Evolutionary conservation across 331 rosid genomes (phyloP).

Genomic region (Acacia concinna): DNA sequence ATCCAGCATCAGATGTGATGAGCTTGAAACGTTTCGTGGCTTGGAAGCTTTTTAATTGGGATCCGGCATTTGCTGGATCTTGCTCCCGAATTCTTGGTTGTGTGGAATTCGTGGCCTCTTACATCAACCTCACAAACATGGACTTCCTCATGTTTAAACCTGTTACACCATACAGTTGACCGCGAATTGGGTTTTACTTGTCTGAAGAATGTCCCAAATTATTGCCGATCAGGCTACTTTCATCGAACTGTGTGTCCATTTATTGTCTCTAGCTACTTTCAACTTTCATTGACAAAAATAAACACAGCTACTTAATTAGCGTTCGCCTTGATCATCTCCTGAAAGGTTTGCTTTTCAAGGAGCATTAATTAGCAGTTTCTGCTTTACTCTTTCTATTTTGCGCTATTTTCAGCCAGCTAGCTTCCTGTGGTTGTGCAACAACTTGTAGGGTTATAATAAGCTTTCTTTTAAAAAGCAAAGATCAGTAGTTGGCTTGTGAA

Average conservation of each 20-base stretch:
- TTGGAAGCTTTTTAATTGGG: background rate
- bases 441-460: background rate
- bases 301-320: background rate
- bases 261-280: background rate
- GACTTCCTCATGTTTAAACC: background rate
- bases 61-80: background rate
- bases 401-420: background rate
- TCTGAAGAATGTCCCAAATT: background rate
- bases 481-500: constrained; percentile 9
- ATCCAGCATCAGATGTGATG: no score
- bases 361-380: background rate
- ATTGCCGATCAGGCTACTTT: background rate
- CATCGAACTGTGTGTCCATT: background rate
- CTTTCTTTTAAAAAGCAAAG: constrained; percentile 17
- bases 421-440: background rate
- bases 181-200: background rate
- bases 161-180: background rate
- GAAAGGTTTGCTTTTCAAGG: constrained; percentile 8
- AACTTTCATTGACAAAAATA: background rate
- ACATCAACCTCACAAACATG: background rate
- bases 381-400: background rate
- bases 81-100: constrained; percentile 8
- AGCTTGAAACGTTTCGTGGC: background rate
- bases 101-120: background rate
- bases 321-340: background rate